Evolutionary conservation across 805 yeast genomes (phyloP).

Genomic region (Barnettozyma sucrosica): DNA sequence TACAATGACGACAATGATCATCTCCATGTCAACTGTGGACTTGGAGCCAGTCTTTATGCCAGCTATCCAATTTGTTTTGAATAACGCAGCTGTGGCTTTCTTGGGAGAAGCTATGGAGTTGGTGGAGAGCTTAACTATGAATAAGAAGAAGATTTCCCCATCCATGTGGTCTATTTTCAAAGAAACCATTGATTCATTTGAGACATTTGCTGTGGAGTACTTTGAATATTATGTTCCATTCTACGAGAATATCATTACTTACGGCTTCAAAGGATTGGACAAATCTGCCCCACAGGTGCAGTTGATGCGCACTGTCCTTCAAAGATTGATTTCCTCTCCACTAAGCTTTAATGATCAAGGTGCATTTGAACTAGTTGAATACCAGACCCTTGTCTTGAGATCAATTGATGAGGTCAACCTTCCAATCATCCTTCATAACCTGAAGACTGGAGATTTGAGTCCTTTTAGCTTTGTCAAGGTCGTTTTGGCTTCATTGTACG

Average conservation of each 20-base stretch:
- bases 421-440: constrained; percentile 10
- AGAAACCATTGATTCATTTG: constrained; percentile 46
- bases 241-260: constrained; percentile 46
- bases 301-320: constrained; percentile 13
- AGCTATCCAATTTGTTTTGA: constrained; percentile 51
- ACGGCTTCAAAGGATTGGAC: constrained; percentile 37
- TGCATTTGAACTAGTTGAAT: constrained; percentile 29
- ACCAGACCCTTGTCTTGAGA: constrained; percentile 13
- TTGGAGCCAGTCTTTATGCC: constrained; percentile 53
- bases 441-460: constrained; percentile 27
- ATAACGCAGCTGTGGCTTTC: constrained; percentile 53
- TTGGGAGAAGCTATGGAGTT: constrained; percentile 60
- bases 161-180: constrained; percentile 48
- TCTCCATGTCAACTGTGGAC: constrained; percentile 55
- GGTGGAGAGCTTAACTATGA: constrained; percentile 47
- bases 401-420: constrained; percentile 14
- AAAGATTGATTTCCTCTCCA: constrained; percentile 17
- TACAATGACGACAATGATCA: constrained; percentile 67
- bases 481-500: constrained; percentile 55
- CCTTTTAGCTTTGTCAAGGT: constrained; percentile 50
- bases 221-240: constrained; percentile 52
- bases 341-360: constrained; percentile 30
- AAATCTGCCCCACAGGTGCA: constrained; percentile 16
- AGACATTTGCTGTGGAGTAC: constrained; percentile 54
- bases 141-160: constrained; percentile 43